Evolutionary conservation across 495 filamentous ascomycete species (phyloP).

Genomic region (Rhypophila decipiens): DNA sequence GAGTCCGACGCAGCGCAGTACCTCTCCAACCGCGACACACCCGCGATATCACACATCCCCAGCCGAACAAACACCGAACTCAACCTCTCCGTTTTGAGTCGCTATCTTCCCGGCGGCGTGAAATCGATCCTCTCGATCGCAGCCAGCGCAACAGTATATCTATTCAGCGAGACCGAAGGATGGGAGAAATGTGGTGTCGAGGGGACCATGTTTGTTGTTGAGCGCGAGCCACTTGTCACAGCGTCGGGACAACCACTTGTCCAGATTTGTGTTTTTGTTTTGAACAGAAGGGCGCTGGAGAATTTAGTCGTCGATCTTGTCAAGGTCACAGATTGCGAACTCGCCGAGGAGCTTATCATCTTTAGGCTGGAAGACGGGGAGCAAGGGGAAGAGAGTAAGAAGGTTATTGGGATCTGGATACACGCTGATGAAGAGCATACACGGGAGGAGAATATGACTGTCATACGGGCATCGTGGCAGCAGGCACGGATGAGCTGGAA

Average conservation of each 20-base stretch:
- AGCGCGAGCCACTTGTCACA: slow-evolving; percentile 39
- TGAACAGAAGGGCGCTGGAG: slow-evolving; percentile 40
- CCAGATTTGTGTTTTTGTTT: slow-evolving; percentile 35
- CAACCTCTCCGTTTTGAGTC: slow-evolving; percentile 71
- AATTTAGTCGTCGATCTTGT: slow-evolving; percentile 38
- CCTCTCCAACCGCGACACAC: slow-evolving; percentile 28
- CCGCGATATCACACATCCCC: slow-evolving; percentile 22
- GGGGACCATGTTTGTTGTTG: slow-evolving; percentile 77
- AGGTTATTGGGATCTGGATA: slow-evolving; percentile 40
- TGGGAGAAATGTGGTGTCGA: slow-evolving; percentile 79
- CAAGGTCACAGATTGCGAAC: slow-evolving; percentile 34
- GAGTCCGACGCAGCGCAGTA: slow-evolving; percentile 47
- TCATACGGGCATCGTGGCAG: slow-evolving; percentile 35
- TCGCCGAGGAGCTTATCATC: slow-evolving; percentile 33
- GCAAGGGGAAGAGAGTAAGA: slow-evolving; percentile 9
- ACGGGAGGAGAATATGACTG: slow-evolving; percentile 25
- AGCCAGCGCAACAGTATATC: slow-evolving; percentile 69
- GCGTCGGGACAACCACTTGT: slow-evolving; percentile 16
- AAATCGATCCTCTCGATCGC: slow-evolving; percentile 65
- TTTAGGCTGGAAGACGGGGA: slow-evolving; percentile 32
- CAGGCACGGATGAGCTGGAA: slow-evolving; percentile 22
- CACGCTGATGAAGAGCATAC: slow-evolving; percentile 40
- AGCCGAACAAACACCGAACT: slow-evolving; percentile 68
- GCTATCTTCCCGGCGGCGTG: slow-evolving; percentile 62
- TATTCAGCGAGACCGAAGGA: slow-evolving; percentile 52